Conservation (phyloP, 2,329 filamentous ascomycete genomes). For the Rhinocladiella mackenziei region DNA sequence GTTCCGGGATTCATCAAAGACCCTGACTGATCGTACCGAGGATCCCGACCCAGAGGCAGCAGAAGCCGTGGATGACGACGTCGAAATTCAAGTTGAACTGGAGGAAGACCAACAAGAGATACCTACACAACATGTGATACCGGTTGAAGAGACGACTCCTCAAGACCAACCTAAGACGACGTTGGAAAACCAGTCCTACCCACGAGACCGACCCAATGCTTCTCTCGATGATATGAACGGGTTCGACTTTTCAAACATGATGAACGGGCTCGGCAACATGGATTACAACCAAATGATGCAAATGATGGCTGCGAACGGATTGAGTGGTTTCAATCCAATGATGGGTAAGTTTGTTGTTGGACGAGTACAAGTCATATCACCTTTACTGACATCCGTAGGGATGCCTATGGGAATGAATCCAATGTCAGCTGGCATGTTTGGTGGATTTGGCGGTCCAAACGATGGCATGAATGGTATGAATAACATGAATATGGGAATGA, state of each 20-base stretch:
- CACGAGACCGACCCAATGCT: conserved; percentile 9
- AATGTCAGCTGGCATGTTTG: conserved; percentile 47
- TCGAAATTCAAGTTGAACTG: conserved; percentile 29
- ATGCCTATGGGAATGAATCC: conserved; percentile 67
- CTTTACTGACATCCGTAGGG: conserved; percentile 46
- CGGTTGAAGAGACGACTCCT: conserved; percentile 11
- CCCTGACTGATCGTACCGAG: conserved; percentile 6
- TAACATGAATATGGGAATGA: conserved; percentile 74
- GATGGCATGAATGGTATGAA: conserved; percentile 88
- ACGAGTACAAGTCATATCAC: conserved; percentile 28
- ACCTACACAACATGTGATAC: conserved; percentile 12
- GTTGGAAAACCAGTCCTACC: conserved; percentile 6
- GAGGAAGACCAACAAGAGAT: conserved; percentile 24
- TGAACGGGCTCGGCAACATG: conserved; percentile 50
- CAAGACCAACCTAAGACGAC: conserved; percentile 9
- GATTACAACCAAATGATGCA: conserved; percentile 72
- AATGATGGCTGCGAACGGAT: conserved; percentile 47
- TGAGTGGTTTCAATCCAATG: conserved; percentile 45
- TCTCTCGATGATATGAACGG: conserved; percentile 14
- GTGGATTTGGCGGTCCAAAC: conserved; percentile 44
- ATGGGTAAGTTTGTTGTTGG: conserved; percentile 66
- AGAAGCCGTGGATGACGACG: conserved; percentile 25
- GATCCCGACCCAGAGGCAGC: conserved; percentile 18
- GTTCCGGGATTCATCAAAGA: not conserved
- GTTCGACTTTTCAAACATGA: conserved; percentile 54